Evolutionary conservation across 306 rosid genomes (phyloP).

Genomic region (Cicer arietinum): DNA sequence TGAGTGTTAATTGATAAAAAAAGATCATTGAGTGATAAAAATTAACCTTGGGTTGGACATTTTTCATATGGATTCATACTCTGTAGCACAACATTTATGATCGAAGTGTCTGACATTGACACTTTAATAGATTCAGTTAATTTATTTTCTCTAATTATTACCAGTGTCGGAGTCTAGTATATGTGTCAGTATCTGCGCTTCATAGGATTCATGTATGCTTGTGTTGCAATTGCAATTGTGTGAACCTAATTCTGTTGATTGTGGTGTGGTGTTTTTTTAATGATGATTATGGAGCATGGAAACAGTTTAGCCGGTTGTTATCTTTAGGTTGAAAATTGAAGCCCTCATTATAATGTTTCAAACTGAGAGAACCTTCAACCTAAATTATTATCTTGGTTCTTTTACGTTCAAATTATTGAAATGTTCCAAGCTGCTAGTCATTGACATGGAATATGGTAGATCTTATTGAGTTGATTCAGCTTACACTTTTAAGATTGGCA

Average conservation of each 20-base stretch:
- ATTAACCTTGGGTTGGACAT: background rate
- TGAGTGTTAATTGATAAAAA: too few relatives aligned
- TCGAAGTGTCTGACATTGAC: too few relatives aligned
- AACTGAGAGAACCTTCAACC: slow-evolving; percentile 22
- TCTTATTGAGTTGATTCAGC: slow-evolving; percentile 9
- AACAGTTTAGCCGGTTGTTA: background rate
- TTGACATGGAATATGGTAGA: slow-evolving; percentile 1
- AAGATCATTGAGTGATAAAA: background rate
- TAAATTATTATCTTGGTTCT: background rate
- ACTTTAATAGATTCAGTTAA: too few relatives aligned
- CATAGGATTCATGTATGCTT: background rate
- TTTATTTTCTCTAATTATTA: too few relatives aligned
- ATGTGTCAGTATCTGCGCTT: too few relatives aligned
- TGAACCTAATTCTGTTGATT: slow-evolving; percentile 7
- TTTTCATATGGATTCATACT: background rate
- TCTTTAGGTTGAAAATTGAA: slow-evolving; percentile 23
- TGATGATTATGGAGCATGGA: slow-evolving; percentile 27
- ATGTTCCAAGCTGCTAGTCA: background rate
- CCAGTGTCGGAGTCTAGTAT: too few relatives aligned
- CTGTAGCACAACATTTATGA: too few relatives aligned
- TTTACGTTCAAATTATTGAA: slow-evolving; percentile 11
- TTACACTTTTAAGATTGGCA: background rate
- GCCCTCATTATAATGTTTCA: background rate
- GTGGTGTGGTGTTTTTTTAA: background rate
- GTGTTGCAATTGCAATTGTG: background rate